These are phyloP conservation scores for Leucocoprinus leucothites DNA, from an alignment of 768 basidiomycete genomes.

Conservation along the genomic window DNA sequence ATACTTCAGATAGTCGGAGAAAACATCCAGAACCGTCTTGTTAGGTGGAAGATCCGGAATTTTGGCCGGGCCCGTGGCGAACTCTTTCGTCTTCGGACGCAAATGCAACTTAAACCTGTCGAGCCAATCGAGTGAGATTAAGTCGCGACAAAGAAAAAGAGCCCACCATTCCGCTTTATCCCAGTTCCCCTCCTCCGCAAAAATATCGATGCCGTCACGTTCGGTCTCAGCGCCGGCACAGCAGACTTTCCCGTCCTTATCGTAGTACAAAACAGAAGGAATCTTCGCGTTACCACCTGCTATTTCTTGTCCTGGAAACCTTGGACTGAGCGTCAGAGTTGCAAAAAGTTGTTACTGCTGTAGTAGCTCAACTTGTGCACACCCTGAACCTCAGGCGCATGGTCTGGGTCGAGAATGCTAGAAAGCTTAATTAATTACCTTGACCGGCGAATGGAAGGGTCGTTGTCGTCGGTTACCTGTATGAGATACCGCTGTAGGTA, in stretches of 20 bases:
- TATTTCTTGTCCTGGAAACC: conserved; percentile 15
- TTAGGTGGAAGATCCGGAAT: conserved; percentile 39
- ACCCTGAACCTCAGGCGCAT: conserved; percentile 23
- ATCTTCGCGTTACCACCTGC: conserved; percentile 17
- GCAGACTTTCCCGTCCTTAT: conserved; percentile 9
- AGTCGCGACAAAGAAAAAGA: not conserved
- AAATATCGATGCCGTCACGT: conserved; percentile 13
- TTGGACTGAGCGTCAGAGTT: conserved; percentile 1
- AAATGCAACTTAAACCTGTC: conserved; percentile 35
- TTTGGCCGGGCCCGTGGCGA: not conserved
- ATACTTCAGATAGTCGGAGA: conserved; percentile 47
- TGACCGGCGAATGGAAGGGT: conserved; percentile 19
- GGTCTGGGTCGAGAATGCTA: conserved; percentile 24
- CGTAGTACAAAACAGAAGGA: conserved; percentile 16
- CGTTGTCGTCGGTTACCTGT: conserved; percentile 8
- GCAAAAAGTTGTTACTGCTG: not conserved
- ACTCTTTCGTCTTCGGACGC: conserved; percentile 20
- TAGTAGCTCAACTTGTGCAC: conserved; percentile 21
- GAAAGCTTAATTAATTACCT: not conserved
- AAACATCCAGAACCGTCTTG: conserved; percentile 36
- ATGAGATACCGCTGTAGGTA: conserved; percentile 16
- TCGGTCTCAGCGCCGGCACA: conserved; percentile 14
- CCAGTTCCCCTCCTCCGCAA: conserved; percentile 15
- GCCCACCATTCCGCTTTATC: conserved; percentile 14
- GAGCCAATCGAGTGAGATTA: not conserved